Evolutionary conservation across 305 asterid genomes (phyloP), one percentile per base, ranked within the genome.

Genomic region (Rubia occidens): DNA sequence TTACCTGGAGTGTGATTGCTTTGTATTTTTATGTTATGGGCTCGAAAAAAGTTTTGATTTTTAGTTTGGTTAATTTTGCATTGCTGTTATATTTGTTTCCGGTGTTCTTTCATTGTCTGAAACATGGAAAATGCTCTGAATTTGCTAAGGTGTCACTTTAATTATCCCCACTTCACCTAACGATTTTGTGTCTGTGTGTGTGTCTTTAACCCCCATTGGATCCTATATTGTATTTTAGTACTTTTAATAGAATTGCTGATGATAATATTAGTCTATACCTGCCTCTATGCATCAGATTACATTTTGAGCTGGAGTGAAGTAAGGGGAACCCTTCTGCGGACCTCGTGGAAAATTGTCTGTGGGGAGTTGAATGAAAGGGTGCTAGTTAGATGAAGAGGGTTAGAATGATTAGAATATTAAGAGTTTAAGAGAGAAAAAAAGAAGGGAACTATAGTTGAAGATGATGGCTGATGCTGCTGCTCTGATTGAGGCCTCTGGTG

Each of bases 401-500:
- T 56, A 63, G 60, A 64, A 72, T 77, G 79, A 39, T 47, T 43
- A 37, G 63, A 24, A 49, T 62, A 68, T 7, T 78, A 39, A 70
- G 84, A 68, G 75, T 73, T 74, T 74, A 71, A 69, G 77, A 72
- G 20, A 3, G 60, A 47, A 26, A 68, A 65, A 75, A 6, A 51
- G 56, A 51, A 17, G 13, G 45, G 56, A 72, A 73, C 70, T 71
- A 59, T 68, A 53, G 64, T 59, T 56, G 49, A 40, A 54, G 62
- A 56, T 56, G 70, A 91, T 91, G 98, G 86, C 84, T 58, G 98
- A 91, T 80, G 90, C 88, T 20, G 91, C 85, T 11, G 85, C 85
- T 73, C 79, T 91, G 45, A 60, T 91, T 37, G 97, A 89, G 85
- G 95, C 91, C 66, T 79, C 92, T 17, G 97, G 96, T 21, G 80